Evolutionary conservation across 2,329 filamentous ascomycete genomes (phyloP), one percentile per base, ranked within the genome.

Genomic region (Aspergillus sp.): DNA sequence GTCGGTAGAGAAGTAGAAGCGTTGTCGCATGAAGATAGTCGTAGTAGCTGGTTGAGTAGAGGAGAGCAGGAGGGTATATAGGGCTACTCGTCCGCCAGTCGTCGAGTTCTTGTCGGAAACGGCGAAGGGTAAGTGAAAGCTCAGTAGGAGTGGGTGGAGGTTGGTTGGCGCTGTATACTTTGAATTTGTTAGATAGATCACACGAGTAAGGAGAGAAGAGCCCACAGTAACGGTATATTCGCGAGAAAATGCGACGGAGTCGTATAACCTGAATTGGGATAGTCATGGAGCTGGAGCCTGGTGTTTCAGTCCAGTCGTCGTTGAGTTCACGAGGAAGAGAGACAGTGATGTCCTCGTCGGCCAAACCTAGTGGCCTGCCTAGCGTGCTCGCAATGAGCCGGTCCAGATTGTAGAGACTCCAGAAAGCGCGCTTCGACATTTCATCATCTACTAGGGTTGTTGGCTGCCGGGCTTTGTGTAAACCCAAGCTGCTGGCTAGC

Each of bases 381-480:
- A 80, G 63, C 0, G 77, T 80, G 28, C 75, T 74, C 0, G 77
- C 74, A 48, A 78, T 77, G 30, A 79, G 69, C 22, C 78, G 72
- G 54, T 80, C 78, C 2, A 80, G 70, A n/a, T 79, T 79, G 60
- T 80, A 80, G 7, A 78, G 68, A 66, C 76, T 78, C 78, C 78
- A 80, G 61, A 80, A 80, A 1, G 74, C 75, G n/a, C 78, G 75
- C 58, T 78, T 79, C 2, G 73, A 67, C 71, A 79, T 76, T 56
- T 80, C 76, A 31, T 77, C 72, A 50, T 78, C 77, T 7, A 72
- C 53, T 48, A 72, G 30, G 54, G 66, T 72, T 4, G 71, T 59
- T 38, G 69, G 66, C 1, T 70, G 66, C 25, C 72, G 70, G 17
- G 65, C 61, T 52, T 77, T 77, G 63, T 79, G 76, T 17, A 79